Base-by-base conservation (phyloP, 805 yeast genomes). In the Saccharomyces mikatae region DNA sequence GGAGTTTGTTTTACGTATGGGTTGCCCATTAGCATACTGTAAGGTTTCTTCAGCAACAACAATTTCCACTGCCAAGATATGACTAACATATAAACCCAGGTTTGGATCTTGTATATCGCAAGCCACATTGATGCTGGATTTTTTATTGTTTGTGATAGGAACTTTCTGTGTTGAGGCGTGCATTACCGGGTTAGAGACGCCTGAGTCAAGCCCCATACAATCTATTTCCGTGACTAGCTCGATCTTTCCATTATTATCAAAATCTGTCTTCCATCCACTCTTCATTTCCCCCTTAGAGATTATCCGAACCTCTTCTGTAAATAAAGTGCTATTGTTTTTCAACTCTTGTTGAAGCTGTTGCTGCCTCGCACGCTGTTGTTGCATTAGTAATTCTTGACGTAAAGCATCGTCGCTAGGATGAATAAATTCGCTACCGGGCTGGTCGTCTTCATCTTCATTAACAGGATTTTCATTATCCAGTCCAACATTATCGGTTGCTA, bases 181-280 rank as follows among this genome's bases (percentile, higher is more conserved):
- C 26, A 74, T 74, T 2, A 75, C 62, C 48, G 81, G 81, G 32
- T 74, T 74, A 13, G 74, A 67, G 0, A 79, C 70, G 4, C 80
- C 80, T 50, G 89, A 80, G 9, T 84, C 74, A 50, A 86, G 71
- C 52, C 79, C 74, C 72, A 79, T 76, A 26, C 87, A 80, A 21
- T 80, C 77, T 44, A 87, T 79, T 47, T 87, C 89, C 0, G 87
- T 89, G 30, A 86, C 84, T 48, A 90, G 68, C 68, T 89, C 96
- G 56, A 91, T 84, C 53, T 81, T 77, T 4, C 99, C 99, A 48
- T 77, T 77, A 46, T 82, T 86, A 5, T 83, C 71, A 66, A 86
- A 91, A 70, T 94, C 99, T 0, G 94, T 82, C 68, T 94, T 94
- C 99, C 99, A 94, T 3, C 99, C 99, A 30, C 80, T 76, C 65